Evolutionary conservation across 768 basidiomycete genomes (phyloP), one percentile per base, ranked within the genome.

Genomic region (Auricularia sp.): DNA sequence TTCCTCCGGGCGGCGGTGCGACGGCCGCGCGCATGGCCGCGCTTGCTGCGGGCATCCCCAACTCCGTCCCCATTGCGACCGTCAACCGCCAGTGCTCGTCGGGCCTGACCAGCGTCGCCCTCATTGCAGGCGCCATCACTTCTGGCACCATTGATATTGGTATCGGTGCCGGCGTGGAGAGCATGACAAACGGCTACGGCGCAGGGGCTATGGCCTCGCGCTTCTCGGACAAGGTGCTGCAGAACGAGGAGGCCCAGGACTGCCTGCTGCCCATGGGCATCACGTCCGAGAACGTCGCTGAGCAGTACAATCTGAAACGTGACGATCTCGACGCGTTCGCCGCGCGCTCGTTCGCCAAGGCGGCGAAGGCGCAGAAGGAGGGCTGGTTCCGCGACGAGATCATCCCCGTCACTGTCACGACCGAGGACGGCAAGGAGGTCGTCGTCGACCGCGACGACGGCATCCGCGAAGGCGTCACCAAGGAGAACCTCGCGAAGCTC

Each of bases 61-160:
- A 86, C 68, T 85, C 86, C 8, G 78, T 86, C 3, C 76, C 90
- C 14, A 71, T 97, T 70, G 86, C 88, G 76, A 94, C 92, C 18
- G 82, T 94, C 68, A 95, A 97, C 77, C 81, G 94, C 36, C 92
- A 95, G 75, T 96, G 94, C 76, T 92, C 92, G 1, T 89, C 87
- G 44, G 93, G 94, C 47, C 80, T 97, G 54, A 86, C 89, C 34
- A 89, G 90, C 10, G 83, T 95, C 70, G 85, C 84, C 74, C 85
- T 87, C 72, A 88, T 96, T 68, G 90, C 93, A 36, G 89, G 88
- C 72, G 80, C 87, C 72, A 95, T 97, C 70, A 73, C 76, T 18
- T 73, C 82, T 1, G 90, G 92, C 0, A 88, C 93, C 77, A 95
- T 95, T 68, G 87, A 92, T 71, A 86, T 95, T 69, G 94, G 94